Evolutionary conservation across 345 rosid genomes (phyloP).

Genomic region (Capsella bursapastoris): DNA sequence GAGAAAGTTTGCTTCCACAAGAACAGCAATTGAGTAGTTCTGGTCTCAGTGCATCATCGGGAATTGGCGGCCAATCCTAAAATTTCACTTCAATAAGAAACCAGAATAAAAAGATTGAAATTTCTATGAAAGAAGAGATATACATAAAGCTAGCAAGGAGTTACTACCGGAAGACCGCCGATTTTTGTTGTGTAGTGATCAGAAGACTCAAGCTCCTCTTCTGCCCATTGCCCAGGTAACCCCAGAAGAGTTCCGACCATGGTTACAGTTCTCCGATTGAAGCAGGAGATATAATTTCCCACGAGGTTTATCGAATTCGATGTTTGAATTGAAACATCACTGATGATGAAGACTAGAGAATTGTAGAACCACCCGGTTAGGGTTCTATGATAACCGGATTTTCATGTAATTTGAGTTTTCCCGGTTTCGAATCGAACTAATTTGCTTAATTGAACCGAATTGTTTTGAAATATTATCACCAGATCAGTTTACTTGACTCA

Average conservation of each 20-base stretch:
- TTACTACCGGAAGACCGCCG: constrained; percentile 78
- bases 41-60: constrained; percentile 46
- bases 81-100: not conserved
- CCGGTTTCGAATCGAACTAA: not conserved
- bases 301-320: not conserved
- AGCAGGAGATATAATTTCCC: not conserved
- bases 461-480: too few relatives aligned
- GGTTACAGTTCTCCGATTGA: not conserved
- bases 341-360: not conserved
- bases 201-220: constrained; percentile 63
- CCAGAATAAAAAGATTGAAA: not conserved
- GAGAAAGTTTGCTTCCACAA: constrained; percentile 71
- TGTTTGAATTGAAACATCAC: not conserved
- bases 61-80: constrained; percentile 91
- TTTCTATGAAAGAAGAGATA: not conserved
- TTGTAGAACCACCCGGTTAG: constrained; percentile 12
- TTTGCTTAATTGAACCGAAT: not conserved
- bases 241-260: constrained; percentile 63
- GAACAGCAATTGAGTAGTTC: constrained; percentile 53
- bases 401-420: not conserved
- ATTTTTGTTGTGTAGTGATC: constrained; percentile 82
- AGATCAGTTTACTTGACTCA: too few relatives aligned
- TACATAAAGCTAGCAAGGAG: constrained; percentile 21
- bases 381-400: constrained; percentile 15
- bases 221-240: constrained; percentile 89